Evolutionary conservation across 1,284 basidiomycete species (phyloP).

Genomic region (Malassezia vespertilionis): DNA sequence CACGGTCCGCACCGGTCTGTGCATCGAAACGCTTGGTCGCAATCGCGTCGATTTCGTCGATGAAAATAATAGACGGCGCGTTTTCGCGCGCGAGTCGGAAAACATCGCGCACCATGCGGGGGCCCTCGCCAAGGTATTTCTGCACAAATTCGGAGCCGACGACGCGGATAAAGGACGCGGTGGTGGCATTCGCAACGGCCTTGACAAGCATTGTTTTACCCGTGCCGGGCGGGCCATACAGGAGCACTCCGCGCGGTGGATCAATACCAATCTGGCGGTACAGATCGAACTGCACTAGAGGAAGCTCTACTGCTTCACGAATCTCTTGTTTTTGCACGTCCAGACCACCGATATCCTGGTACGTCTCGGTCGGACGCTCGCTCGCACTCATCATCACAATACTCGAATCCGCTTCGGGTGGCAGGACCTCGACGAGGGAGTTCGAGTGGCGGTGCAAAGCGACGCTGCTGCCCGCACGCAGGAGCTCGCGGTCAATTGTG

Average conservation of each 20-base stretch:
- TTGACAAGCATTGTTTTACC: slow-evolving; percentile 97
- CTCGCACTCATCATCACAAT: slow-evolving; percentile 63
- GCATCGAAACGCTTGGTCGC: slow-evolving; percentile 99
- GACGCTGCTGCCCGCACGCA: slow-evolving; percentile 93
- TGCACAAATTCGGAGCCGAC: slow-evolving; percentile 98
- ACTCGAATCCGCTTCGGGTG: slow-evolving; percentile 94
- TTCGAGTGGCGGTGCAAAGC: slow-evolving; percentile 97
- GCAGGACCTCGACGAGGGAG: slow-evolving; percentile 92
- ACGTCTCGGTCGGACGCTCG: slow-evolving; percentile 58
- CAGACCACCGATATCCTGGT: slow-evolving; percentile 73
- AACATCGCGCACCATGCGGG: slow-evolving; percentile 98
- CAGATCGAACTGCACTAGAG: slow-evolving; percentile 82
- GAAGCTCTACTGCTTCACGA: slow-evolving; percentile 92
- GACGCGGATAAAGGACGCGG: slow-evolving; percentile 92
- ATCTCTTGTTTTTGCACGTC: slow-evolving; percentile 99
- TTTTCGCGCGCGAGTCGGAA: slow-evolving; percentile 96
- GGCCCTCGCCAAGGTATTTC: slow-evolving; percentile 97
- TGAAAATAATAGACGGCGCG: slow-evolving; percentile 95
- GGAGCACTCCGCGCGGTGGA: slow-evolving; percentile 77
- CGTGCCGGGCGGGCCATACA: slow-evolving; percentile 64
- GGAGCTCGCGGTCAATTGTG: slow-evolving; percentile 88
- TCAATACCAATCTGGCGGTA: slow-evolving; percentile 99
- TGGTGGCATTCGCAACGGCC: slow-evolving; percentile 93
- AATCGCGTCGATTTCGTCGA: slow-evolving; percentile 98
- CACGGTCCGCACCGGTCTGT: slow-evolving; percentile 95